phyloP scores from a whole-genome alignment of 2,329 filamentous ascomycete genomes.

The Chaetomiaceae sp. region DNA sequence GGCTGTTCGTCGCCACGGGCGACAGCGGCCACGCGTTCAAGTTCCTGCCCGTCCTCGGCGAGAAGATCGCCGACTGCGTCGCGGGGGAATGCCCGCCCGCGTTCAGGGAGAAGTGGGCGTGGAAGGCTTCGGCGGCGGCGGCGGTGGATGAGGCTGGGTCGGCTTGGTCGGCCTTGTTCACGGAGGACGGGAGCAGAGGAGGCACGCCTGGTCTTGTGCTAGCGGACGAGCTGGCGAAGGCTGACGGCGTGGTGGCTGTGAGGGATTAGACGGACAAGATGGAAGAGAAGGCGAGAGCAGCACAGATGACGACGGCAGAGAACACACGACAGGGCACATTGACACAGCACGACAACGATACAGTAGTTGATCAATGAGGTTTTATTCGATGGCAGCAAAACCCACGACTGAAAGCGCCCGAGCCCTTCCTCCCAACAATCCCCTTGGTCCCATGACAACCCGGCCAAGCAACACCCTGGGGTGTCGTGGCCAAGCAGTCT shows the following conservation, averaged over 20 bases:
- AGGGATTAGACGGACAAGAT: neutral
- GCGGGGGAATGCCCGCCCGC: conserved; percentile 39
- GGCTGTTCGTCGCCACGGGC: conserved; percentile 56
- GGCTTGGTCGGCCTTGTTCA: conserved; percentile 23
- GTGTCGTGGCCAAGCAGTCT: neutral
- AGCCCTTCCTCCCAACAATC: neutral
- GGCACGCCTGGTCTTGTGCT: conserved; percentile 42
- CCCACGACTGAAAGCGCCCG: conserved; percentile 7
- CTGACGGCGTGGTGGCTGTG: neutral
- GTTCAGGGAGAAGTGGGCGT: conserved; percentile 54
- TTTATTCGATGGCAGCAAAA: conserved; percentile 10
- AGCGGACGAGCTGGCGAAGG: conserved; percentile 36
- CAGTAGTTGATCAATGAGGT: conserved; percentile 12
- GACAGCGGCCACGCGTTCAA: conserved; percentile 64
- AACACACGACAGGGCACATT: neutral
- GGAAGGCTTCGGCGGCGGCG: conserved; percentile 42
- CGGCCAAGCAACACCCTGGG: neutral
- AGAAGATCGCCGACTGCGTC: conserved; percentile 53
- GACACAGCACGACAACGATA: neutral
- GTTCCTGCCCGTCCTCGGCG: conserved; percentile 60
- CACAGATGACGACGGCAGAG: neutral
- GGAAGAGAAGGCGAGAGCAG: neutral
- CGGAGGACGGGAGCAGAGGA: conserved; percentile 49
- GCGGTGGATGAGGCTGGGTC: conserved; percentile 3
- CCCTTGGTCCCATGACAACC: neutral